phyloP scores from a whole-genome alignment of 2,329 filamentous ascomycete genomes.

The Pseudocercospora vitis region DNA sequence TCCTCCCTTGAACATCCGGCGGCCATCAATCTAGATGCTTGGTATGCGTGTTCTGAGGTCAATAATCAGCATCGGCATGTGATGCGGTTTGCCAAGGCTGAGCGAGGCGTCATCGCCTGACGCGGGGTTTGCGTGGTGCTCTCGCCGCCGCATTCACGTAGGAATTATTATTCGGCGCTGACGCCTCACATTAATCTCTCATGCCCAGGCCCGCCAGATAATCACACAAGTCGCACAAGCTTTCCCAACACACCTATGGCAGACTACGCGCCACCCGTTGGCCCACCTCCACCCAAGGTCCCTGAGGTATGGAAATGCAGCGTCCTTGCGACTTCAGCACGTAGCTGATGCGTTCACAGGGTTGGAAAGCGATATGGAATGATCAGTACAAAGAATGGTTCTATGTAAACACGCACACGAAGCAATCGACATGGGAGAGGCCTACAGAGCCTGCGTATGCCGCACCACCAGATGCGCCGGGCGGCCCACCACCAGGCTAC shows the following conservation, averaged over 20 bases:
- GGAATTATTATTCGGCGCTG: too few species aligned
- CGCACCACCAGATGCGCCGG: constrained; percentile 42
- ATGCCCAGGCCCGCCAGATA: background rate
- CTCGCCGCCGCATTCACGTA: too few species aligned
- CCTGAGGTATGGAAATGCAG: constrained; percentile 15
- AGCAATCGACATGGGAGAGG: constrained; percentile 86
- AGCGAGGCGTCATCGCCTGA: too few species aligned
- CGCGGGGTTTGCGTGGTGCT: too few species aligned
- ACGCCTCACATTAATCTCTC: too few species aligned
- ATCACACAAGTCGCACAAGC: background rate
- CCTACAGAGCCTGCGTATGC: constrained; percentile 68
- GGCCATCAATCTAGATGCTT: too few species aligned
- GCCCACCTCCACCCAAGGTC: constrained; percentile 31
- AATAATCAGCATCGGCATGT: too few species aligned
- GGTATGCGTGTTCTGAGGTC: too few species aligned
- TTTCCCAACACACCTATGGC: constrained; percentile 28
- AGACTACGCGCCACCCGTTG: constrained; percentile 38
- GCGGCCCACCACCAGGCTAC: constrained; percentile 69
- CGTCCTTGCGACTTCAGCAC: constrained; percentile 20
- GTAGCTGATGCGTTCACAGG: constrained; percentile 60
- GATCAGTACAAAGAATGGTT: constrained; percentile 90
- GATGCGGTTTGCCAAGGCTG: too few species aligned
- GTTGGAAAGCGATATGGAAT: constrained; percentile 85
- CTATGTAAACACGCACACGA: constrained; percentile 86
- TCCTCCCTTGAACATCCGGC: too few species aligned